Percentiles rank a stretch among this genome's conserved stretches.
phyloP scores from a whole-genome alignment of 345 rosid genomes.

The Clausena lansium region DNA sequence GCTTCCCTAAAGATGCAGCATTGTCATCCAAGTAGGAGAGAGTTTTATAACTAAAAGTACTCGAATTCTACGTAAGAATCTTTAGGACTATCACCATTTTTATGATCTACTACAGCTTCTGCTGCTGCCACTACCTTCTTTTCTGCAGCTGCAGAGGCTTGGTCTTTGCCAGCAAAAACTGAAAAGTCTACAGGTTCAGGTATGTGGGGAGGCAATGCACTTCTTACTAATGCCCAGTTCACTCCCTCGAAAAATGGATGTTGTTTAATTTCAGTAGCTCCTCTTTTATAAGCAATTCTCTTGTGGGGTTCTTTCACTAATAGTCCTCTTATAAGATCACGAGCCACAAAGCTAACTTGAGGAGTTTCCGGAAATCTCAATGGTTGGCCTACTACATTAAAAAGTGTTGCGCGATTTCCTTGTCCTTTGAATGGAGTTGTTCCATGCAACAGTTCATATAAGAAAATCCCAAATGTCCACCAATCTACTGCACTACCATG shows the following conservation, averaged over 20 bases:
- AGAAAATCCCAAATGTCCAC: conserved; percentile 92
- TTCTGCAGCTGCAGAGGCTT: conserved; percentile 23
- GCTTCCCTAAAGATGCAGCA: background rate
- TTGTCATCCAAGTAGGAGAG: background rate
- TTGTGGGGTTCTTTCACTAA: conserved; percentile 82
- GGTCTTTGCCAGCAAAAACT: conserved; percentile 49
- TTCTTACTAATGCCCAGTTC: conserved; percentile 85
- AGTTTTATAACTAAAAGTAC: conserved; percentile 41
- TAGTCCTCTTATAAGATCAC: conserved; percentile 77
- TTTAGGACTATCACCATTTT: conserved; percentile 14
- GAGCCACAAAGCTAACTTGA: conserved; percentile 58
- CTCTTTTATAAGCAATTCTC: conserved; percentile 75
- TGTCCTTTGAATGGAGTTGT: conserved; percentile 87
- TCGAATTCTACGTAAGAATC: conserved; percentile 57
- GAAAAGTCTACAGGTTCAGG: conserved; percentile 79
- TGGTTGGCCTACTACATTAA: conserved; percentile 85
- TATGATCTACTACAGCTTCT: conserved; percentile 17
- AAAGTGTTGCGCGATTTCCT: conserved; percentile 86
- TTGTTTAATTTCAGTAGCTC: conserved; percentile 90
- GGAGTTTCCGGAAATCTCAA: conserved; percentile 75
- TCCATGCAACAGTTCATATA: conserved; percentile 81
- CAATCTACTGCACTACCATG: conserved; percentile 97
- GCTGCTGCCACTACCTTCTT: conserved; percentile 20
- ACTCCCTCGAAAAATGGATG: conserved; percentile 89
- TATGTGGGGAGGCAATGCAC: conserved; percentile 79